A percentile compares a stretch with the other conserved stretches of the same genome.
These are phyloP conservation scores for Chlorociboria aeruginascens DNA, from an alignment of 495 filamentous ascomycete genomes.

Conservation along the genomic window DNA sequence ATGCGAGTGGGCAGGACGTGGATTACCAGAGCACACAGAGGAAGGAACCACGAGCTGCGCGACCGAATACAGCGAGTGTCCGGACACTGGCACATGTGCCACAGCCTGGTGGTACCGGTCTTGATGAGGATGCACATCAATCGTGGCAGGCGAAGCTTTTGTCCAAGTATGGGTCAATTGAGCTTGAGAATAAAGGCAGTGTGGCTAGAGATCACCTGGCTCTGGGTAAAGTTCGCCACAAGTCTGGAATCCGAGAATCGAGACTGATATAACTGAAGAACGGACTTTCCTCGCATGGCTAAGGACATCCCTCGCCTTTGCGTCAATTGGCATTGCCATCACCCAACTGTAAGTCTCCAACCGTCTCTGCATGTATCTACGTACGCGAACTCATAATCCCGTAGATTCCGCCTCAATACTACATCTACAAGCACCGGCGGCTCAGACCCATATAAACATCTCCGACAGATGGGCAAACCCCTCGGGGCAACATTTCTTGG, in stretches of 20 bases:
- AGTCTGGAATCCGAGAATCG: slow-evolving; percentile 6
- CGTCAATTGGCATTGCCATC: slow-evolving; percentile 89
- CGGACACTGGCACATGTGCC: slow-evolving; percentile 2
- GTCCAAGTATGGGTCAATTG: slow-evolving; percentile 67
- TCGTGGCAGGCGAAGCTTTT: slow-evolving; percentile 41
- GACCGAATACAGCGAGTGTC: slow-evolving; percentile 10
- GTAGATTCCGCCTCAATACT: slow-evolving; percentile 71
- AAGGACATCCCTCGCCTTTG: slow-evolving; percentile 88
- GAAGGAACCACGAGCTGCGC: background rate
- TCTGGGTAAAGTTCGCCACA: slow-evolving; percentile 47
- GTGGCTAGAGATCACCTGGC: slow-evolving; percentile 92
- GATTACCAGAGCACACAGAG: slow-evolving; percentile 14
- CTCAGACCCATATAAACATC: slow-evolving; percentile 18
- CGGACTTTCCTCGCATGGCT: slow-evolving; percentile 97
- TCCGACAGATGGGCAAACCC: slow-evolving; percentile 78
- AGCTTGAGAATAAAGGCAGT: slow-evolving; percentile 93
- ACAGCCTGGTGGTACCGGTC: background rate
- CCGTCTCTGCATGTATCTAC: background rate
- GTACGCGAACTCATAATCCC: background rate
- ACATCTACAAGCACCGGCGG: slow-evolving; percentile 28
- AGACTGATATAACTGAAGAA: slow-evolving; percentile 38
- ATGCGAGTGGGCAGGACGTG: slow-evolving; percentile 1
- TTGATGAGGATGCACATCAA: slow-evolving; percentile 15
- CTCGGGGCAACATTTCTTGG: slow-evolving; percentile 87
- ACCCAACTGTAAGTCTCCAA: slow-evolving; percentile 52